phyloP scores from a whole-genome alignment of 192 early-diverging fungal genomes.

The Backusella liffmaniae region DNA sequence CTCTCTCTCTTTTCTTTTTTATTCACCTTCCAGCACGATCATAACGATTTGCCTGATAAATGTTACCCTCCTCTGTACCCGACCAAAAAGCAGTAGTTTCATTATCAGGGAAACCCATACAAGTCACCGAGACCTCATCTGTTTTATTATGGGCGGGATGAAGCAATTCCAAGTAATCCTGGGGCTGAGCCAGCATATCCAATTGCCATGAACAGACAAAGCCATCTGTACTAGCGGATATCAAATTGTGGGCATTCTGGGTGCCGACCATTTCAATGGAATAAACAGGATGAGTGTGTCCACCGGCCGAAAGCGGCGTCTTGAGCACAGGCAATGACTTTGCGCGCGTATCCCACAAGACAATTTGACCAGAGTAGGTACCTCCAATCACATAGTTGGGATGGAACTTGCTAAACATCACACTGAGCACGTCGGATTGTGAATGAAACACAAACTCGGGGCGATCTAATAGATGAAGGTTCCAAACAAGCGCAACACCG shows the following conservation, averaged over 20 bases:
- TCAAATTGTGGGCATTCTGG: constrained; percentile 91
- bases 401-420: constrained; percentile 90
- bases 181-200: constrained; percentile 97
- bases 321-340: constrained; percentile 89
- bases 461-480: constrained; percentile 77
- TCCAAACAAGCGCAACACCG: constrained; percentile 96
- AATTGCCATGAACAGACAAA: constrained; percentile 95
- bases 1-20: background rate
- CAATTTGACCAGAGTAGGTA: constrained; percentile 97
- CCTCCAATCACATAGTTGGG: constrained; percentile 92
- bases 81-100: constrained; percentile 94
- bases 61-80: constrained; percentile 93
- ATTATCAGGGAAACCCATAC: constrained; percentile 86
- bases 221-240: constrained; percentile 95
- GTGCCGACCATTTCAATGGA: constrained; percentile 89
- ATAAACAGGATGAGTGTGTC: constrained; percentile 97
- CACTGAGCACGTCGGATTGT: constrained; percentile 87
- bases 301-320: constrained; percentile 87
- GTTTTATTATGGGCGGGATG: constrained; percentile 76
- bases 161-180: constrained; percentile 83
- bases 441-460: constrained; percentile 96
- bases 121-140: constrained; percentile 92
- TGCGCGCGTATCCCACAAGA: constrained; percentile 95
- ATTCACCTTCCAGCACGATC: constrained; percentile 87
- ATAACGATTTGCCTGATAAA: constrained; percentile 94